Percentiles rank a stretch among this genome's conserved stretches.
Evolutionary conservation across 2,329 filamentous ascomycete species (phyloP).

Genomic region (Trichoderma sp.): DNA sequence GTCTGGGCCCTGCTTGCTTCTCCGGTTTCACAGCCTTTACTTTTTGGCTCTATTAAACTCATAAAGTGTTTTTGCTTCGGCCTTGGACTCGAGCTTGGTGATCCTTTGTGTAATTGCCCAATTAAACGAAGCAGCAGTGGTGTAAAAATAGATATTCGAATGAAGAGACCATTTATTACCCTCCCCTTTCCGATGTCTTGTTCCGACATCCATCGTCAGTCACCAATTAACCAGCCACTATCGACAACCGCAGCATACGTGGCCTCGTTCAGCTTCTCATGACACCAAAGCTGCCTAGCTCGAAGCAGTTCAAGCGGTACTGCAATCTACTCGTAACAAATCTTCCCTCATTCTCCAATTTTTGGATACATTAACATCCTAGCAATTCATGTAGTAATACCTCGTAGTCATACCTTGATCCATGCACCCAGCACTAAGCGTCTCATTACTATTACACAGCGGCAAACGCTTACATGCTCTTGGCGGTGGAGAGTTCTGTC

Average conservation of each 20-base stretch:
- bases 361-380: neutral
- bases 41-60: neutral
- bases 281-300: neutral
- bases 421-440: neutral
- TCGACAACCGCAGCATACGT: neutral
- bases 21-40: slow-evolving; percentile 3
- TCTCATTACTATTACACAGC: neutral
- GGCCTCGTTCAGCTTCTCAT: neutral
- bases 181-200: neutral
- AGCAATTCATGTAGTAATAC: neutral
- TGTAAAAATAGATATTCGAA: neutral
- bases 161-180: neutral
- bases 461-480: neutral
- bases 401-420: neutral
- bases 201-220: neutral
- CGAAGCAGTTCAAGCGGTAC: neutral
- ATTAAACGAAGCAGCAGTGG: neutral
- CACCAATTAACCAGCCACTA: neutral
- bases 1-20: slow-evolving; percentile 4
- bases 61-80: neutral
- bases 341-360: neutral
- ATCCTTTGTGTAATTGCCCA: neutral
- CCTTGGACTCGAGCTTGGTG: neutral
- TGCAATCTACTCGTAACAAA: neutral
- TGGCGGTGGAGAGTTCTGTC: neutral